Base-by-base conservation (phyloP, 805 yeast species). In the Ogataea thermomethanolica region DNA sequence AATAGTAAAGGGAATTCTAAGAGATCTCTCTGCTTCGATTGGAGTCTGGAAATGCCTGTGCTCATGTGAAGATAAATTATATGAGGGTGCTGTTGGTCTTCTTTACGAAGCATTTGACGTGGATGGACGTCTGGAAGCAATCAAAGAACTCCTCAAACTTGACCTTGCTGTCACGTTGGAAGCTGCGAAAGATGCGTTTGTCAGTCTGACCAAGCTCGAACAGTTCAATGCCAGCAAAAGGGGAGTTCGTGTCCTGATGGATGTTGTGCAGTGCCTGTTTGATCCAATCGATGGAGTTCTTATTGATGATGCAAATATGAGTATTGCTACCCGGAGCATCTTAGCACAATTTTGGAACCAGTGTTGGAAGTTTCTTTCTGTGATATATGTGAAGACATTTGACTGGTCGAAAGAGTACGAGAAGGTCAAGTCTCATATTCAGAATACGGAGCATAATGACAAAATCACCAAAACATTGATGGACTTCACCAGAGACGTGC, bases 401-500 rank as follows among this genome's bases (percentile, higher is more conserved):
- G 59, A 59, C 3, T 91, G 99, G 99, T 88, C 96, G 30, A 24
- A 37, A 9, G 54, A 50, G 25, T 59, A 57, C 39, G 66, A 61
- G 41, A 42, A 44, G 22, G 32, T 58, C 10, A 61, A 59, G 32
- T 37, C 51, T 2, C 28, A 41, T 1, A 24, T 48, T 2, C 39
- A 45, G 2, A 49, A 48, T 25, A 39, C 48, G 28, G 51, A 41
- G 15, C 50, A 49, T 20, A 39, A 59, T 1, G 60, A 56, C 8
- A 48, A 47, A 21, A 51, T 56, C 7, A 50, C 58, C 4, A 33
- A 36, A 3, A 51, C 51, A 28, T 38, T 61, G 17, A 29, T 57
- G 14, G 95, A 89, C 41, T 90, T 88, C 51, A 85, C 96, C 2
- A 75, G 95, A 58, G 96, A 88, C 55, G 81, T 87, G 0, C 69